Conservation (phyloP, 306 rosid species). For the Oxytropis ochrocephala region DNA sequence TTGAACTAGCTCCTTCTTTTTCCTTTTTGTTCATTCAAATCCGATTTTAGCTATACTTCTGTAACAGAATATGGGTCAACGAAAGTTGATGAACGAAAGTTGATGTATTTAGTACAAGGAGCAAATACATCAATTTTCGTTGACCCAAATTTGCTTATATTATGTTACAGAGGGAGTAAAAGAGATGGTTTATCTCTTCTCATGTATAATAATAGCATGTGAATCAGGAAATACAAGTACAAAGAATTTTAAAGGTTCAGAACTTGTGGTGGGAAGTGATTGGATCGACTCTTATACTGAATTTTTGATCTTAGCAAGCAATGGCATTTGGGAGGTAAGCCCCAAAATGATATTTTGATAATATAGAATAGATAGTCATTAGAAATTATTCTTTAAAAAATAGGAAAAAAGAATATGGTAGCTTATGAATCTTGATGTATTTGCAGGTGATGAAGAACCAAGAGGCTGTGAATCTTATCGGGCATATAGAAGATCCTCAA, state of each 20-base stretch:
- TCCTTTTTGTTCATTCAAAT: background rate
- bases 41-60: background rate
- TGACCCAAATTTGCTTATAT: too few relatives aligned
- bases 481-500: slow-evolving; percentile 71
- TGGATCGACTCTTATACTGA: slow-evolving; percentile 50
- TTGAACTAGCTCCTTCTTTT: background rate
- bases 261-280: slow-evolving; percentile 48
- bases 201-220: background rate
- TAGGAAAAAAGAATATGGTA: background rate
- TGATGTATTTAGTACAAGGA: too few relatives aligned
- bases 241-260: slow-evolving; percentile 33
- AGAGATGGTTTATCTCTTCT: background rate
- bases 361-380: background rate
- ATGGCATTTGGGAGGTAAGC: slow-evolving; percentile 85
- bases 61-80: too few relatives aligned
- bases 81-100: too few relatives aligned
- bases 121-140: too few relatives aligned
- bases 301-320: slow-evolving; percentile 70
- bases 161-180: too few relatives aligned
- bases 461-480: slow-evolving; percentile 81
- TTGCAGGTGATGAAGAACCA: slow-evolving; percentile 71
- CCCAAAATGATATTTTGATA: background rate
- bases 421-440: background rate
- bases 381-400: background rate
- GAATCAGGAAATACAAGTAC: slow-evolving; percentile 18